A percentile compares a stretch with the other conserved stretches of the same genome.
These are phyloP conservation scores for Curvularia hawaiiensis DNA, from an alignment of 2,329 filamentous ascomycete species.

Conservation along the genomic window DNA sequence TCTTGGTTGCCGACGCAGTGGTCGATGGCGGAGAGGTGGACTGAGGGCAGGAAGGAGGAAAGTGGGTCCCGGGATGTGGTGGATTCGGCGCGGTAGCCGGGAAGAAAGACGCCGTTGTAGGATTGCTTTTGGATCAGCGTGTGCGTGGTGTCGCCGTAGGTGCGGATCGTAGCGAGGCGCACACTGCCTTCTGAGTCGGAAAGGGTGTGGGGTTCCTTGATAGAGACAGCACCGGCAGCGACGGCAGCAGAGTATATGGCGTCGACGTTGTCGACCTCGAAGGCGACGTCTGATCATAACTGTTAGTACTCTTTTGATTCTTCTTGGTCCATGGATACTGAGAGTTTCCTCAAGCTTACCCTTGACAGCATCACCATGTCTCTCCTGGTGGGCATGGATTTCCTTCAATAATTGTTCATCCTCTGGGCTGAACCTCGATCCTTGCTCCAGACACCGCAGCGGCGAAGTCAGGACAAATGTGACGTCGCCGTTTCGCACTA, in stretches of 20 bases:
- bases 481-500: slow-evolving; percentile 76
- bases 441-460: slow-evolving; percentile 58
- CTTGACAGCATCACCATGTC: slow-evolving; percentile 92
- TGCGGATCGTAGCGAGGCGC: slow-evolving; percentile 78
- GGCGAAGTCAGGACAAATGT: slow-evolving; percentile 86
- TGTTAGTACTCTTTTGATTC: neutral
- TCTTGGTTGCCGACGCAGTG: slow-evolving; percentile 98
- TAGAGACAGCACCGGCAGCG: slow-evolving; percentile 63
- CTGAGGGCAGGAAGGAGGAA: slow-evolving; percentile 61
- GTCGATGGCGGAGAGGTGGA: slow-evolving; percentile 77
- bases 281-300: slow-evolving; percentile 74
- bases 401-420: slow-evolving; percentile 72
- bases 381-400: slow-evolving; percentile 81
- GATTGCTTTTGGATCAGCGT: slow-evolving; percentile 76
- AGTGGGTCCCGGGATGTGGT: slow-evolving; percentile 52
- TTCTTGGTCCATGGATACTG: neutral
- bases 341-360: slow-evolving; percentile 27
- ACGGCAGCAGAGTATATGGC: slow-evolving; percentile 79
- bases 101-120: slow-evolving; percentile 81
- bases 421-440: slow-evolving; percentile 47
- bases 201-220: slow-evolving; percentile 63
- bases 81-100: slow-evolving; percentile 71
- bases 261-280: slow-evolving; percentile 88
- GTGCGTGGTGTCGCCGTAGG: slow-evolving; percentile 95
- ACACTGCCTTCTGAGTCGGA: slow-evolving; percentile 69